phyloP scores from a whole-genome alignment of 2,329 filamentous ascomycete species.

The Fusarium mangiferae region DNA sequence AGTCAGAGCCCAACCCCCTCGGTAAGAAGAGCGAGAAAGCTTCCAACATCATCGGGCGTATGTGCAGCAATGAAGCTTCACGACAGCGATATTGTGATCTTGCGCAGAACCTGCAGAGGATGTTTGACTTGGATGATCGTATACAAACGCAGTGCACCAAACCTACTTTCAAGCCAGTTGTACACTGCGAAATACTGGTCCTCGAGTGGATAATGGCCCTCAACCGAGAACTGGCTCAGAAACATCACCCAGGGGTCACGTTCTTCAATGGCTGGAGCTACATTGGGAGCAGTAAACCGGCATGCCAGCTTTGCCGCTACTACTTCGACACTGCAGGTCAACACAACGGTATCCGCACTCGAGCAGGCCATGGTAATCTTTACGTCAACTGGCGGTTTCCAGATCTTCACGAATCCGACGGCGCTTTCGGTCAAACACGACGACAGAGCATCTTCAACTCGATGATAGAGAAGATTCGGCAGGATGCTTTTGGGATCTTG shows the following conservation, averaged over 20 bases:
- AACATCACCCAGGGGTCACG: not conserved
- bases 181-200: constrained; percentile 52
- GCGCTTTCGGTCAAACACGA: not conserved
- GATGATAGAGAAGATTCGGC: constrained; percentile 42
- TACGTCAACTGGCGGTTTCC: constrained; percentile 54
- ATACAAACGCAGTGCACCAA: constrained; percentile 34
- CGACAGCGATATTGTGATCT: constrained; percentile 11
- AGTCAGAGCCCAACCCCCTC: constrained; percentile 19
- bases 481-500: constrained; percentile 45
- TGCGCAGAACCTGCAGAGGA: constrained; percentile 35
- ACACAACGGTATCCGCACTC: constrained; percentile 38
- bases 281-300: constrained; percentile 55
- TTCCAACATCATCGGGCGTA: constrained; percentile 34
- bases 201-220: constrained; percentile 39
- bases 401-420: constrained; percentile 41
- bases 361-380: constrained; percentile 50
- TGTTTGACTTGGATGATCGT: constrained; percentile 35
- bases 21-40: constrained; percentile 33
- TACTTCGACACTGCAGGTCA: constrained; percentile 47
- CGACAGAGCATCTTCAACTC: constrained; percentile 41
- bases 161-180: constrained; percentile 38
- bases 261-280: constrained; percentile 51
- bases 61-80: constrained; percentile 13
- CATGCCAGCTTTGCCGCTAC: constrained; percentile 52
- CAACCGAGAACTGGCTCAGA: not conserved